These are phyloP conservation scores for Kazachstania taianensis DNA, from an alignment of 805 yeast genomes.

Conservation along the genomic window DNA sequence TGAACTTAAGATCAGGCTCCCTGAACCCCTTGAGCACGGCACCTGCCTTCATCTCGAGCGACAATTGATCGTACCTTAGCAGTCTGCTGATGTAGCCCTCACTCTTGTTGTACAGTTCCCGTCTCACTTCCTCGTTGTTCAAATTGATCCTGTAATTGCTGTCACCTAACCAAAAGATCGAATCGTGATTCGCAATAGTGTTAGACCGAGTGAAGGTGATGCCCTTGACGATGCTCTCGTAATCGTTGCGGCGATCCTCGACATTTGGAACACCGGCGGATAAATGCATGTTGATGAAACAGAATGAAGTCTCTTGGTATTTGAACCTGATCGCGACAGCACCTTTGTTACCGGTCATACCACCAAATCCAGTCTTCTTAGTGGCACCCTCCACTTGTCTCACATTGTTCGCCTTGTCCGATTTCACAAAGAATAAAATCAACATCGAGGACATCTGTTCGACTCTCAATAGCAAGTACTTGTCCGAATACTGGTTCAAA, in stretches of 20 bases:
- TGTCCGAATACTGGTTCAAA: conserved; percentile 44
- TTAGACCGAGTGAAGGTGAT: conserved; percentile 70
- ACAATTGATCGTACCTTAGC: conserved; percentile 68
- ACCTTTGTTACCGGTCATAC: conserved; percentile 95
- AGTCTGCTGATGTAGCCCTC: conserved; percentile 34
- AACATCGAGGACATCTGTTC: conserved; percentile 67
- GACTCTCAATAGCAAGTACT: conserved; percentile 57
- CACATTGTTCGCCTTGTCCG: conserved; percentile 39
- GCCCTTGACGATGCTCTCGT: conserved; percentile 62
- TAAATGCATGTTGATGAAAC: conserved; percentile 81
- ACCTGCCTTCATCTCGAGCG: conserved; percentile 58
- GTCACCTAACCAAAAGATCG: conserved; percentile 90
- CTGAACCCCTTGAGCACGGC: conserved; percentile 65
- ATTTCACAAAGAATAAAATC: conserved; percentile 52
- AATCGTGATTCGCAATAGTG: conserved; percentile 72
- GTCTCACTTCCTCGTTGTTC: conserved; percentile 65
- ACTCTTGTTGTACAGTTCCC: conserved; percentile 37
- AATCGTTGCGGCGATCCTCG: conserved; percentile 81
- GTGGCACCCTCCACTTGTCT: conserved; percentile 89
- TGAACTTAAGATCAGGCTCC: conserved; percentile 67
- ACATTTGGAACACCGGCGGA: conserved; percentile 85
- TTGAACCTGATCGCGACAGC: conserved; percentile 88
- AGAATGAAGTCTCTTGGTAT: conserved; percentile 69
- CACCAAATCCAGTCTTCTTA: conserved; percentile 92
- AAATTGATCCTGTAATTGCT: conserved; percentile 72